Conservation (phyloP, 495 filamentous ascomycete species). For the Penicillium ochrochloron region DNA sequence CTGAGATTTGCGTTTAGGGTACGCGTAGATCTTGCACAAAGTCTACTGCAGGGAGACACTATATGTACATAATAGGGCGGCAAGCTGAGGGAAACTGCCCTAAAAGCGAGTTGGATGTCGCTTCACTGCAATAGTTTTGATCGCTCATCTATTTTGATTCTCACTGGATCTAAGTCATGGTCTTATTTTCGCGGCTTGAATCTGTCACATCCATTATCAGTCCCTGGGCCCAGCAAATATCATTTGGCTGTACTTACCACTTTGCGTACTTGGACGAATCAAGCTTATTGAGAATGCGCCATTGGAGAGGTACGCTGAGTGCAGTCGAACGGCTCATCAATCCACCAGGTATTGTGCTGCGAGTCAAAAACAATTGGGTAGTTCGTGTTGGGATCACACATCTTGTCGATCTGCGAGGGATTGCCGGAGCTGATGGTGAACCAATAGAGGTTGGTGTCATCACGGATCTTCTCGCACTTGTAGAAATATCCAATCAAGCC, state of each 20-base stretch:
- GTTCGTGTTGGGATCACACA: constrained; percentile 26
- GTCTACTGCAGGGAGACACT: background rate
- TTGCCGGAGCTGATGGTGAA: constrained; percentile 34
- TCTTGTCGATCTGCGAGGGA: constrained; percentile 27
- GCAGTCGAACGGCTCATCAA: constrained; percentile 37
- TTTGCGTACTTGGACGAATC: background rate
- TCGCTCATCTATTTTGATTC: background rate
- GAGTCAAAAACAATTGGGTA: constrained; percentile 33
- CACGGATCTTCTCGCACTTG: constrained; percentile 33
- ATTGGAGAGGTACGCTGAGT: constrained; percentile 29
- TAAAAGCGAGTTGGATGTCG: background rate
- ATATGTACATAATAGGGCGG: background rate
- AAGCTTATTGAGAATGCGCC: constrained; percentile 3
- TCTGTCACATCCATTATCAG: background rate
- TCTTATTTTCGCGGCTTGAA: too few species aligned
- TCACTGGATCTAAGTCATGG: background rate
- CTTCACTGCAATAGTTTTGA: background rate
- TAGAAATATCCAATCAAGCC: constrained; percentile 34
- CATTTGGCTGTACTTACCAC: background rate
- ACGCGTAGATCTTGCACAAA: background rate
- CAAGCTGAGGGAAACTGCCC: background rate
- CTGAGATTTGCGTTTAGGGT: background rate
- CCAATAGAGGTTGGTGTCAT: constrained; percentile 35
- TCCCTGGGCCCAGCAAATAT: background rate
- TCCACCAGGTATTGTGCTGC: constrained; percentile 35